These are phyloP conservation scores for Fusarium poae DNA, from an alignment of 2,329 filamentous ascomycete genomes.

Conservation along the genomic window DNA sequence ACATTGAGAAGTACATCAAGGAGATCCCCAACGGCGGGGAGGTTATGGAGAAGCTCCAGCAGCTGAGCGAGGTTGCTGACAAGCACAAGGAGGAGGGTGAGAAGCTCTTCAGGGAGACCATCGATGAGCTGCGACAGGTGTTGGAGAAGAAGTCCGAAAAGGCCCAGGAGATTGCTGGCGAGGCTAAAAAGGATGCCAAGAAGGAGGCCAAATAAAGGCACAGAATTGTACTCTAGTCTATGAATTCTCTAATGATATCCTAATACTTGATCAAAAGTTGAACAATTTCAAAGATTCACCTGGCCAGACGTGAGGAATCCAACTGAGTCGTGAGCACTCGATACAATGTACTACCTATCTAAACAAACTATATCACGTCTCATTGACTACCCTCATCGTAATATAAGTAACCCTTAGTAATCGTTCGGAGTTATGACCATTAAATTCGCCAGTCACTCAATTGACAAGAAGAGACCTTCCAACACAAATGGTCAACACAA, in stretches of 20 bases:
- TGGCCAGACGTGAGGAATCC: too few relatives aligned
- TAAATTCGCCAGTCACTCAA: background rate
- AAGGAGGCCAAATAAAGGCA: conserved; percentile 58
- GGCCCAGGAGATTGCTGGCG: conserved; percentile 69
- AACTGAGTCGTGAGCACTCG: background rate
- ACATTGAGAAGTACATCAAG: conserved; percentile 72
- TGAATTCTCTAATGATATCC: conserved; percentile 23
- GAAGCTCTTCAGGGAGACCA: conserved; percentile 75
- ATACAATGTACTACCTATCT: background rate
- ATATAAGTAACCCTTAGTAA: background rate
- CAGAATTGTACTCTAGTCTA: conserved; percentile 23
- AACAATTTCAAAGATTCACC: background rate
- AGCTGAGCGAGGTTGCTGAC: conserved; percentile 73
- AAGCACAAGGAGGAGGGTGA: conserved; percentile 78
- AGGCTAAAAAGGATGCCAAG: conserved; percentile 64
- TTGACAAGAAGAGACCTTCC: too few relatives aligned
- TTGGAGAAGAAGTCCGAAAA: conserved; percentile 70
- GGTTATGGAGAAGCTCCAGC: conserved; percentile 74
- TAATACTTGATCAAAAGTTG: conserved; percentile 32
- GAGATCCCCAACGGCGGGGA: conserved; percentile 74
- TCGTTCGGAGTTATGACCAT: background rate
- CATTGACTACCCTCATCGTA: background rate
- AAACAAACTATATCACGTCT: background rate
- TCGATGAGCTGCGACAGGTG: conserved; percentile 74
- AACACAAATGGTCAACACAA: conserved; percentile 51